These are phyloP conservation scores for Penicillium sp. DNA, from an alignment of 2,329 filamentous ascomycete genomes.

Conservation along the genomic window DNA sequence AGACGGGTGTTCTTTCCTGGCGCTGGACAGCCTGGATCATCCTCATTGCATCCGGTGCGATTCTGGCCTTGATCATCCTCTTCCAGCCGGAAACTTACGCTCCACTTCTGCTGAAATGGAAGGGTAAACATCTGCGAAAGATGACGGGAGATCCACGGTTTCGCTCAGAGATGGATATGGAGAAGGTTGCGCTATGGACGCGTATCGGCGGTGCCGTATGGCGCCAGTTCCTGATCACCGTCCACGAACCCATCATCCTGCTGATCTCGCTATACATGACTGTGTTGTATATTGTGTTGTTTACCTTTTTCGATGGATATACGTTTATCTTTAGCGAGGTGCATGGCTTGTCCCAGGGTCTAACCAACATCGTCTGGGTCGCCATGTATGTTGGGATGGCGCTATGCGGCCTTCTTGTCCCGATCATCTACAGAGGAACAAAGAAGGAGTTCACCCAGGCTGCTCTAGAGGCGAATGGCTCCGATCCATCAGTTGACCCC, in stretches of 20 bases:
- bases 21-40: constrained; percentile 47
- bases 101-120: constrained; percentile 44
- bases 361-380: constrained; percentile 49
- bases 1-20: constrained; percentile 19
- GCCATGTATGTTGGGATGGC: constrained; percentile 46
- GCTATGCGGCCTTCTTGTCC: constrained; percentile 38
- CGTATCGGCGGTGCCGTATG: constrained; percentile 44
- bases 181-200: constrained; percentile 39
- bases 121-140: constrained; percentile 39
- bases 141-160: constrained; percentile 45
- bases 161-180: constrained; percentile 45
- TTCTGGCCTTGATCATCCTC: constrained; percentile 37
- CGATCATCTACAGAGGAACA: constrained; percentile 45
- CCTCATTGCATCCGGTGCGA: constrained; percentile 34
- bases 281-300: constrained; percentile 35
- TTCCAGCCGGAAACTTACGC: constrained; percentile 50
- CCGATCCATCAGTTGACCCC: constrained; percentile 6
- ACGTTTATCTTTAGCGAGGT: constrained; percentile 50
- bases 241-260: constrained; percentile 41
- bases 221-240: constrained; percentile 48
- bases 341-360: constrained; percentile 44
- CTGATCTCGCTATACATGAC: constrained; percentile 33
- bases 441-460: constrained; percentile 43
- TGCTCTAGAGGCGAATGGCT: constrained; percentile 11
- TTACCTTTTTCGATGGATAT: constrained; percentile 45